phyloP scores from a whole-genome alignment of 1,284 basidiomycete species.

The Ustilago lituana region DNA sequence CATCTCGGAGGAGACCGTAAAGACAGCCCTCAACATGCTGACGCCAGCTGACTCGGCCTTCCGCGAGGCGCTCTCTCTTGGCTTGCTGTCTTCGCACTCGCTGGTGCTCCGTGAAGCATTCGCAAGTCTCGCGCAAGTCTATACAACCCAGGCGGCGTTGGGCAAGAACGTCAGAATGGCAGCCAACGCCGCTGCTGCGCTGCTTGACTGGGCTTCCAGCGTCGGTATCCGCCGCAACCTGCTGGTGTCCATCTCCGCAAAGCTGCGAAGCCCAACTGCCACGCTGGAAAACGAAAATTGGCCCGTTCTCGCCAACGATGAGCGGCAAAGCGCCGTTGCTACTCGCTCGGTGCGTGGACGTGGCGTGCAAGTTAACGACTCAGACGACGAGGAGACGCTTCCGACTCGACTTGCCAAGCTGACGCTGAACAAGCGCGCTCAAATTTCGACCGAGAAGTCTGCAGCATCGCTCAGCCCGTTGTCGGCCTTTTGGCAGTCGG shows the following conservation, averaged over 20 bases:
- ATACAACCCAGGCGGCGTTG: conserved; percentile 43
- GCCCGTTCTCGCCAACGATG: conserved; percentile 9
- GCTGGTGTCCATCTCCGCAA: conserved; percentile 43
- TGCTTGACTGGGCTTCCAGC: conserved; percentile 42
- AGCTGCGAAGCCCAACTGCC: conserved; percentile 14
- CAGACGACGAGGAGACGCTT: conserved; percentile 31
- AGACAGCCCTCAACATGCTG: conserved; percentile 37
- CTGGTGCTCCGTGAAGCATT: conserved; percentile 42
- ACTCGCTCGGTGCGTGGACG: neutral
- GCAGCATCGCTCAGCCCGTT: conserved; percentile 1
- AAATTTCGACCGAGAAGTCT: neutral
- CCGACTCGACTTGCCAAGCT: conserved; percentile 35
- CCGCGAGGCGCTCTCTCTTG: conserved; percentile 38
- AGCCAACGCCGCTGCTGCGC: conserved; percentile 38
- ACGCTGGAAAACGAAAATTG: conserved; percentile 22
- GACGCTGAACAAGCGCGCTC: conserved; percentile 17
- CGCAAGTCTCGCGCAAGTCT: conserved; percentile 43
- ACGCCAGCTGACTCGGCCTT: conserved; percentile 40
- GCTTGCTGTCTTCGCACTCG: conserved; percentile 35
- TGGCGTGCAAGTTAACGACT: conserved; percentile 8
- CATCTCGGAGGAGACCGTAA: conserved; percentile 44
- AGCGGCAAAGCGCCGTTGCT: neutral
- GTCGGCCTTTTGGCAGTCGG: conserved; percentile 35
- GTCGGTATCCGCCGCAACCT: conserved; percentile 48
- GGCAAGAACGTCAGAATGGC: conserved; percentile 45